Conservation (phyloP, 257 asterid species). For the Fraxinus pennsylvanica region DNA sequence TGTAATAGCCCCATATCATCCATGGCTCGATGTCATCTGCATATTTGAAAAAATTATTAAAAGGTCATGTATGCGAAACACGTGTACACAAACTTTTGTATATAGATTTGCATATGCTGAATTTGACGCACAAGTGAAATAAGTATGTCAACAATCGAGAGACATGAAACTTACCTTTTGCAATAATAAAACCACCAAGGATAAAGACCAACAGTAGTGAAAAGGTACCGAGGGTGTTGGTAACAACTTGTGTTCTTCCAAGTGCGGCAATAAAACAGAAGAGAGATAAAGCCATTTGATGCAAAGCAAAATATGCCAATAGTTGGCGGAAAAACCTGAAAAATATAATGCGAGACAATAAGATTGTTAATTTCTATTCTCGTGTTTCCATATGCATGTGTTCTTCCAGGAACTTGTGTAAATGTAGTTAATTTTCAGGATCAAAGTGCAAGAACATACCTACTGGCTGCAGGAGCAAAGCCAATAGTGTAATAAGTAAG, state of each 20-base stretch:
- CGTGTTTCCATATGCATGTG: not conserved
- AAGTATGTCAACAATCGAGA: constrained; percentile 3
- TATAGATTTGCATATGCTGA: not conserved
- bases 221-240: constrained; percentile 77
- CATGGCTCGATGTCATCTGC: constrained; percentile 80
- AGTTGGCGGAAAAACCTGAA: constrained; percentile 85
- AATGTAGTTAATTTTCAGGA: not conserved
- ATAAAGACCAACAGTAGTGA: constrained; percentile 77
- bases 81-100: not conserved
- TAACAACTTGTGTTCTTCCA: constrained; percentile 83
- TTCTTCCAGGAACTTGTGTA: not conserved
- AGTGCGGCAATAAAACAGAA: constrained; percentile 77
- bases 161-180: constrained; percentile 59
- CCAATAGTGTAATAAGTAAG: constrained; percentile 95
- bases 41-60: not conserved
- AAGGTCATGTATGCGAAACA: not conserved
- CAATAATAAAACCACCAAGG: constrained; percentile 86
- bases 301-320: constrained; percentile 73
- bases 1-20: constrained; percentile 82
- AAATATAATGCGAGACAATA: constrained; percentile 6
- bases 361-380: not conserved
- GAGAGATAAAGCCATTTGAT: constrained; percentile 92
- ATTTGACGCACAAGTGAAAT: not conserved
- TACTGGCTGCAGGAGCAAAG: constrained; percentile 77
- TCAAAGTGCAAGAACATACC: constrained; percentile 45